These are phyloP conservation scores for Parietaria judaica DNA, from an alignment of 306 rosid genomes.

Conservation along the genomic window DNA sequence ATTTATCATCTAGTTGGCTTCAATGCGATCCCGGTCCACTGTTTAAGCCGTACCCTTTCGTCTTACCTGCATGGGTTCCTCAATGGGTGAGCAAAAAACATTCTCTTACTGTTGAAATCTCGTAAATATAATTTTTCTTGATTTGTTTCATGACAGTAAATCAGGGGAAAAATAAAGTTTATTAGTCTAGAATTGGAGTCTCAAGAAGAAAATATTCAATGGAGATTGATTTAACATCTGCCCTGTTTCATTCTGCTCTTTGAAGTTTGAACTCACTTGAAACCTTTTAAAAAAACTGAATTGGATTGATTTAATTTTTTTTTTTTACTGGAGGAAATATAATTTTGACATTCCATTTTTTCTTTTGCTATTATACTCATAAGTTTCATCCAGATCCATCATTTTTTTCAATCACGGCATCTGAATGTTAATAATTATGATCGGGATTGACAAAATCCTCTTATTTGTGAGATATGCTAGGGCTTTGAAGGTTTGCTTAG, in stretches of 20 bases:
- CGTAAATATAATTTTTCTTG: neutral
- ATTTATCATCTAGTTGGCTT: slow-evolving; percentile 89
- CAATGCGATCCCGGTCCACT: slow-evolving; percentile 89
- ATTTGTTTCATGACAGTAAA: neutral
- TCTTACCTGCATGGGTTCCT: slow-evolving; percentile 65
- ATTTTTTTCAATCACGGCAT: no score
- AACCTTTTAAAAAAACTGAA: neutral
- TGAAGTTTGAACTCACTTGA: neutral
- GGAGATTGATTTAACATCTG: no score
- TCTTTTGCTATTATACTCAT: neutral
- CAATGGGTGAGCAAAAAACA: slow-evolving; percentile 49
- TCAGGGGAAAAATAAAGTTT: neutral
- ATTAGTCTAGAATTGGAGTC: no score
- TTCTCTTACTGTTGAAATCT: neutral
- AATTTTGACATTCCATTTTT: neutral
- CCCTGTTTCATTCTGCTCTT: neutral
- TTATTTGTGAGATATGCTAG: no score
- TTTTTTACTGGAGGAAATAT: neutral
- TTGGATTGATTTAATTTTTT: no score
- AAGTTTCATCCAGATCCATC: neutral
- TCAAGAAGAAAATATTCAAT: no score
- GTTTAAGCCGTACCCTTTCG: slow-evolving; percentile 64
- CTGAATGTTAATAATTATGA: no score
- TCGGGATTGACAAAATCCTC: no score
- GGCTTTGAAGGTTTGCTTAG: no score